These are phyloP conservation scores for Sonneratia caseolaris DNA, from an alignment of 345 rosid species.

Conservation along the genomic window DNA sequence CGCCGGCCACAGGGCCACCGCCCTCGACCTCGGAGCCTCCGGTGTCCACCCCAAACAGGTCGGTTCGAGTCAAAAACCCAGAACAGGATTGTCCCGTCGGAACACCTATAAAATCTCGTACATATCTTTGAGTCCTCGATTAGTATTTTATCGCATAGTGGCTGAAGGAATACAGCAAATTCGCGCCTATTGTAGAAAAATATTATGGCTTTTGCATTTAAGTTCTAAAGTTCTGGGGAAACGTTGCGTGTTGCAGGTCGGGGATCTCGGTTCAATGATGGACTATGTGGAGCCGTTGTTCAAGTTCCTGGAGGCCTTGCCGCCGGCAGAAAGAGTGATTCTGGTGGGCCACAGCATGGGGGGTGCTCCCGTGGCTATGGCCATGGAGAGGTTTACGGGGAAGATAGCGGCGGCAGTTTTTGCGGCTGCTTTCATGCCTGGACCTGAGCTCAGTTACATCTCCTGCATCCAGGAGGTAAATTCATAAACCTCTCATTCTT, in stretches of 20 bases:
- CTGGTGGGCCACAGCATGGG: constrained; percentile 36
- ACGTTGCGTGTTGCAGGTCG: background rate
- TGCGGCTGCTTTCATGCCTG: constrained; percentile 24
- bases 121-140: background rate
- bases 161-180: background rate
- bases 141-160: no score
- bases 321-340: constrained; percentile 24
- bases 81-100: no score
- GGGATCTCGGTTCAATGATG: constrained; percentile 15
- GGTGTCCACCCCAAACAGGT: constrained; percentile 22
- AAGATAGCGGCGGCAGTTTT: constrained; percentile 25
- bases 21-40: constrained; percentile 27
- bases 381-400: constrained; percentile 36
- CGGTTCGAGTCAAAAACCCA: background rate
- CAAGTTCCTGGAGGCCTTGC: constrained; percentile 21
- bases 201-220: no score
- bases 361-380: constrained; percentile 21
- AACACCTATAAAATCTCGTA: background rate
- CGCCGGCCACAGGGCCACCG: constrained; percentile 27
- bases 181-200: background rate
- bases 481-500: background rate
- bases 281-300: constrained; percentile 27
- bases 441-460: constrained; percentile 18
- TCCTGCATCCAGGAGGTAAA: constrained; percentile 30
- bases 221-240: no score